phyloP scores from a whole-genome alignment of 2,329 filamentous ascomycete species.

The Ascochyta lentis region DNA sequence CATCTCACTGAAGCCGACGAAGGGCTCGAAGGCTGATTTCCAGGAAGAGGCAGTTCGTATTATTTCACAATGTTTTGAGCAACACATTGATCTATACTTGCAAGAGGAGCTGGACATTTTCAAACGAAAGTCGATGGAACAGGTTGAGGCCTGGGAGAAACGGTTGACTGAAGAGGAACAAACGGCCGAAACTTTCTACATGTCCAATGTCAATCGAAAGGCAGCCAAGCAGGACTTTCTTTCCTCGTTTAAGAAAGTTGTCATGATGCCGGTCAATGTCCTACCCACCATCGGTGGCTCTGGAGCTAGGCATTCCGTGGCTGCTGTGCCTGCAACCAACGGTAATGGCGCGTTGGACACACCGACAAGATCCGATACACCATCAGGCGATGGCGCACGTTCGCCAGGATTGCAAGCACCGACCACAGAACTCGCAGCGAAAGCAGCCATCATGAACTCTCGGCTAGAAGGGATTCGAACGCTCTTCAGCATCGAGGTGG shows the following conservation, averaged over 20 bases:
- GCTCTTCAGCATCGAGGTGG: conserved; percentile 95
- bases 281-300: conserved; percentile 68
- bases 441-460: conserved; percentile 96
- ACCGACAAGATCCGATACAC: conserved; percentile 37
- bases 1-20: conserved; percentile 71
- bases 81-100: conserved; percentile 91
- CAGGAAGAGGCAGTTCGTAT: conserved; percentile 70
- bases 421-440: conserved; percentile 90
- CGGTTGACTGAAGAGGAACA: conserved; percentile 90
- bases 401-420: conserved; percentile 68
- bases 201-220: conserved; percentile 92
- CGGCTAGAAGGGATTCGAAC: conserved; percentile 93
- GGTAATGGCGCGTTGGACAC: conserved; percentile 39
- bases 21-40: conserved; percentile 66
- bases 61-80: conserved; percentile 79
- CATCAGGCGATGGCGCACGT: conserved; percentile 50
- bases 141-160: conserved; percentile 88
- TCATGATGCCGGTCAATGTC: conserved; percentile 98
- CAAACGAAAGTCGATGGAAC: conserved; percentile 73
- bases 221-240: conserved; percentile 97
- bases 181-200: conserved; percentile 89
- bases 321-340: conserved; percentile 28
- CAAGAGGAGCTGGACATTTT: conserved; percentile 91
- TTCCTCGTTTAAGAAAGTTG: conserved; percentile 95
- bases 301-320: conserved; percentile 47